Evolutionary conservation across 306 rosid genomes (phyloP).

Genomic region (Corylus avellana): DNA sequence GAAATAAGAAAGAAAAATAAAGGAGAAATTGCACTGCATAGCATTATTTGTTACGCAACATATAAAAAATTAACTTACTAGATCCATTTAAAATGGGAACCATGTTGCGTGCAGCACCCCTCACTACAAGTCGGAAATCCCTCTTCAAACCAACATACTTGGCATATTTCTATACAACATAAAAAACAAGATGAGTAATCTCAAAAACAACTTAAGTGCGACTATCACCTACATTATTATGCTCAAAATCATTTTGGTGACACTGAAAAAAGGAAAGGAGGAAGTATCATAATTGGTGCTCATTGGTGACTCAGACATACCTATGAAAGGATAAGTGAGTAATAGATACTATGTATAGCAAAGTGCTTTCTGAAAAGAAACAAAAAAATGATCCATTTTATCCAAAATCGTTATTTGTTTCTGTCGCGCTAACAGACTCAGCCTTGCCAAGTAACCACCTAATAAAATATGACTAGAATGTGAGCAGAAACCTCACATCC

Average conservation of each 20-base stretch:
- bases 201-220: neutral
- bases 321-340: conserved; percentile 6
- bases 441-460: neutral
- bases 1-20: neutral
- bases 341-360: neutral
- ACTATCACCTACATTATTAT: conserved; percentile 12
- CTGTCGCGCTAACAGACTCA: neutral
- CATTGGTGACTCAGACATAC: conserved; percentile 18
- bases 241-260: conserved; percentile 16
- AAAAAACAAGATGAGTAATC: conserved; percentile 27
- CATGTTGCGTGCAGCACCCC: conserved; percentile 98
- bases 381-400: neutral
- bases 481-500: neutral
- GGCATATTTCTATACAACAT: conserved; percentile 78
- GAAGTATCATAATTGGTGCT: conserved; percentile 13
- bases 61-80: conserved; percentile 55
- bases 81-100: conserved; percentile 88
- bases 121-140: conserved; percentile 96
- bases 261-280: conserved; percentile 7
- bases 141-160: conserved; percentile 92
- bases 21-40: neutral
- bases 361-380: neutral
- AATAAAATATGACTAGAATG: neutral
- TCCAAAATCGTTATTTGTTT: neutral
- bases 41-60: neutral